Conservation (phyloP, 768 basidiomycete species). For the Cubamyces sp. region DNA sequence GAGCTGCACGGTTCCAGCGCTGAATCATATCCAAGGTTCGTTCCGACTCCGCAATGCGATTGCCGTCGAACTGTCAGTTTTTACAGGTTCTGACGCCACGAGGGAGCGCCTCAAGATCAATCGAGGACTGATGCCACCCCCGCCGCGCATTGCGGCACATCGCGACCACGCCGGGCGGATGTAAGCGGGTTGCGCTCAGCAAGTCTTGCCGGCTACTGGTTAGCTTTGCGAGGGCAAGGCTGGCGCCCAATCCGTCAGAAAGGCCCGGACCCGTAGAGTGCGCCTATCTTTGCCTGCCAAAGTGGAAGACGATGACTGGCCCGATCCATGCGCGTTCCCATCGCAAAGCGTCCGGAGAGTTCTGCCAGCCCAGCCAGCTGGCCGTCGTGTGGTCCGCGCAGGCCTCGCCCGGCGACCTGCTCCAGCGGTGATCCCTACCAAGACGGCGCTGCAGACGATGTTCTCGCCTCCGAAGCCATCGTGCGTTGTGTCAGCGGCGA, state of each 20-base stretch:
- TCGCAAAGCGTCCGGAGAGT: not conserved
- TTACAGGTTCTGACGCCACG: not conserved
- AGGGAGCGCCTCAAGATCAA: not conserved
- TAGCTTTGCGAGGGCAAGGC: not conserved
- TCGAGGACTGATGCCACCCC: slow-evolving; percentile 11
- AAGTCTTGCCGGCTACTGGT: not conserved
- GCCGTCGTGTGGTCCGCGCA: not conserved
- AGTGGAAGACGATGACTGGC: not conserved
- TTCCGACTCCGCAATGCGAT: too few relatives aligned
- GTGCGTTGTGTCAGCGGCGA: slow-evolving; percentile 15
- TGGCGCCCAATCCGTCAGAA: not conserved
- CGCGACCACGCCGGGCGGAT: not conserved
- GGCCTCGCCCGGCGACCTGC: not conserved
- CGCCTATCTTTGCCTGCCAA: not conserved
- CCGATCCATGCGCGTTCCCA: not conserved
- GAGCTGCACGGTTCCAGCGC: too few relatives aligned
- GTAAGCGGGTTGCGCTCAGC: not conserved
- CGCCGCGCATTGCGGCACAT: not conserved
- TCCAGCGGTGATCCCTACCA: slow-evolving; percentile 9
- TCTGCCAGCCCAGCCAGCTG: not conserved
- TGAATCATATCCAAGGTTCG: not conserved
- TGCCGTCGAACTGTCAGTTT: not conserved
- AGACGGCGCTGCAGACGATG: slow-evolving; percentile 1
- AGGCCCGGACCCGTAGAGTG: not conserved
- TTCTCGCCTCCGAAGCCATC: slow-evolving; percentile 8